phyloP scores from a whole-genome alignment of 2,329 filamentous ascomycete species.

The Ilyonectria destructans region DNA sequence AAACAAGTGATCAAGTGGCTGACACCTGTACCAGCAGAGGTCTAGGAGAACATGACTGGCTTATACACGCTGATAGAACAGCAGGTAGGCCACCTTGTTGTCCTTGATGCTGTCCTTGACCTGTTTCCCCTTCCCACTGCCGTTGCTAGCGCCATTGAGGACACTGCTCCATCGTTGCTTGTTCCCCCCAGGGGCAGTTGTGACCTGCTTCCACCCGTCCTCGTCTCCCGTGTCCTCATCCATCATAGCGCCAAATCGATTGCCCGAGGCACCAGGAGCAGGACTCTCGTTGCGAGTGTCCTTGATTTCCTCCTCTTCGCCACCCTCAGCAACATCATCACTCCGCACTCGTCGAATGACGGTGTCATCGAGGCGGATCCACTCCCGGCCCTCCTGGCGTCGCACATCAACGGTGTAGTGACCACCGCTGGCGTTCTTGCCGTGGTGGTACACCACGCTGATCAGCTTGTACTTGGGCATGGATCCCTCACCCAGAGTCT shows the following conservation, averaged over 20 bases:
- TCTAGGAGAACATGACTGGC: neutral
- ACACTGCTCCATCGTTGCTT: conserved; percentile 78
- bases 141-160: conserved; percentile 75
- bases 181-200: conserved; percentile 71
- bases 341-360: conserved; percentile 87
- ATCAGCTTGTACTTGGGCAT: conserved; percentile 89
- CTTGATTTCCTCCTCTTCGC: conserved; percentile 83
- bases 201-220: conserved; percentile 88
- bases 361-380: conserved; percentile 97
- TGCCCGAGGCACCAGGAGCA: conserved; percentile 66
- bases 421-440: conserved; percentile 94
- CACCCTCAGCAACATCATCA: conserved; percentile 91
- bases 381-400: conserved; percentile 94
- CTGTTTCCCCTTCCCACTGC: conserved; percentile 71
- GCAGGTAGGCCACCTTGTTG: conserved; percentile 96
- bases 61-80: conserved; percentile 91
- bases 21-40: neutral
- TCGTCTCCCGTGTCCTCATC: conserved; percentile 80
- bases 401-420: conserved; percentile 99
- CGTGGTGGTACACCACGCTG: conserved; percentile 96
- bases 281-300: conserved; percentile 59
- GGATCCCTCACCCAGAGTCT: conserved; percentile 75
- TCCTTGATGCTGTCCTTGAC: conserved; percentile 81
- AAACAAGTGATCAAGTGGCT: conserved; percentile 14
- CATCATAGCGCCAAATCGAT: conserved; percentile 81